Conservation (phyloP, 805 yeast genomes). For the Saccharomycopsis schoenii region DNA sequence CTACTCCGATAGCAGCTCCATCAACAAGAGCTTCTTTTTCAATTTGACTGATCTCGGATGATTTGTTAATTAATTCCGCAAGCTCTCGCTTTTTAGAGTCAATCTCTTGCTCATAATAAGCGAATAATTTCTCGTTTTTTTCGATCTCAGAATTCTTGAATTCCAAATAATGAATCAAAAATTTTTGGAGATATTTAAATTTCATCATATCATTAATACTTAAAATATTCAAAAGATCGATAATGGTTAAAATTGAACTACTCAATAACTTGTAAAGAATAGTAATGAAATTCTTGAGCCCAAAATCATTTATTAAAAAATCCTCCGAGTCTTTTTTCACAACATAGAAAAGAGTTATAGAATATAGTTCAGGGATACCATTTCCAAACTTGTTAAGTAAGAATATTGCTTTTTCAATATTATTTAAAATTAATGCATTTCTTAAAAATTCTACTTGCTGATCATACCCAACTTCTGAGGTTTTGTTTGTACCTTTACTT, state of each 20-base stretch:
- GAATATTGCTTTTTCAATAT: conserved; percentile 46
- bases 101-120: conserved; percentile 61
- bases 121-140: conserved; percentile 57
- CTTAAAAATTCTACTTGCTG: conserved; percentile 55
- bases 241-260: conserved; percentile 51
- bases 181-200: conserved; percentile 45
- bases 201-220: conserved; percentile 50
- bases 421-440: conserved; percentile 47
- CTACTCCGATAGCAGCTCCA: not conserved
- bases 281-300: conserved; percentile 34
- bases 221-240: conserved; percentile 66
- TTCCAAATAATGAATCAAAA: conserved; percentile 51
- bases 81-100: conserved; percentile 37
- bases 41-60: not conserved
- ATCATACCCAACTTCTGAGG: conserved; percentile 23
- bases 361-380: conserved; percentile 53
- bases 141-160: conserved; percentile 52
- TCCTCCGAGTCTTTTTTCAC: conserved; percentile 20
- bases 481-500: conserved; percentile 21
- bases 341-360: conserved; percentile 47
- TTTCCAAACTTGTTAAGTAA: conserved; percentile 53
- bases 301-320: conserved; percentile 41
- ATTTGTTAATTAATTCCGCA: conserved; percentile 31
- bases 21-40: not conserved
- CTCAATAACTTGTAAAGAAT: conserved; percentile 46